Evolutionary conservation across 257 asterid species (phyloP).

Genomic region (Plantago major): DNA sequence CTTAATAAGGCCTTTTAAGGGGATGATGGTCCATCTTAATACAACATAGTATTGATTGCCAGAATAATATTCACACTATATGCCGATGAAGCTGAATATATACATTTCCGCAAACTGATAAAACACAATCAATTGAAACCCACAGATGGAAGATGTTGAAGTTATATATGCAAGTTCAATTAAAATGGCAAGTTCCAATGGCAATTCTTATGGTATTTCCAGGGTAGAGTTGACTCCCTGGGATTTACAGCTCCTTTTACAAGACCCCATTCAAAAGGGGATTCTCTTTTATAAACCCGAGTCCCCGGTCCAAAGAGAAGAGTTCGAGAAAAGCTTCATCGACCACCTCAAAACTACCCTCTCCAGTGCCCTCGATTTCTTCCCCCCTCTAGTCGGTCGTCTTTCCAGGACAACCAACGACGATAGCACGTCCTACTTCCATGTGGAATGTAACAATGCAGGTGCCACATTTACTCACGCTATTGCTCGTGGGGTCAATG

Average conservation of each 20-base stretch:
- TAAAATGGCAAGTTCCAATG: conserved; percentile 4
- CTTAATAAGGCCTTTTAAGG: too few species aligned
- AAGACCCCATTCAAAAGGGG: conserved; percentile 32
- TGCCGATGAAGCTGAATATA: too few species aligned
- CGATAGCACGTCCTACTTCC: conserved; percentile 21
- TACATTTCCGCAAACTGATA: too few species aligned
- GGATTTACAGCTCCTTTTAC: conserved; percentile 27
- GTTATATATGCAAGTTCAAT: conserved; percentile 21
- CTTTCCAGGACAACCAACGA: conserved; percentile 18
- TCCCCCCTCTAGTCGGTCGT: conserved; percentile 57
- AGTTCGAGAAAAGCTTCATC: conserved; percentile 13
- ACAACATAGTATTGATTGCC: too few species aligned
- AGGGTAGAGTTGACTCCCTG: conserved; percentile 33
- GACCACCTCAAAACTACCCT: conserved; percentile 41
- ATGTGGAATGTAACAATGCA: conserved; percentile 33
- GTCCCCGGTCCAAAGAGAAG: conserved; percentile 2
- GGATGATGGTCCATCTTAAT: too few species aligned
- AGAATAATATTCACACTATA: too few species aligned
- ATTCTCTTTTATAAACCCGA: conserved; percentile 31
- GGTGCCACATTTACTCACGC: conserved; percentile 40
- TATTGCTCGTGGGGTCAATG: conserved; percentile 9
- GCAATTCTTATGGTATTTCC: conserved; percentile 6
- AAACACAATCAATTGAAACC: too few species aligned
- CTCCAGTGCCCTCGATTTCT: conserved; percentile 37
- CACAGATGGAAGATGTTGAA: conserved; percentile 20